Conservation (phyloP, 2,329 filamentous ascomycete species). For the Aspergillus nomiae region DNA sequence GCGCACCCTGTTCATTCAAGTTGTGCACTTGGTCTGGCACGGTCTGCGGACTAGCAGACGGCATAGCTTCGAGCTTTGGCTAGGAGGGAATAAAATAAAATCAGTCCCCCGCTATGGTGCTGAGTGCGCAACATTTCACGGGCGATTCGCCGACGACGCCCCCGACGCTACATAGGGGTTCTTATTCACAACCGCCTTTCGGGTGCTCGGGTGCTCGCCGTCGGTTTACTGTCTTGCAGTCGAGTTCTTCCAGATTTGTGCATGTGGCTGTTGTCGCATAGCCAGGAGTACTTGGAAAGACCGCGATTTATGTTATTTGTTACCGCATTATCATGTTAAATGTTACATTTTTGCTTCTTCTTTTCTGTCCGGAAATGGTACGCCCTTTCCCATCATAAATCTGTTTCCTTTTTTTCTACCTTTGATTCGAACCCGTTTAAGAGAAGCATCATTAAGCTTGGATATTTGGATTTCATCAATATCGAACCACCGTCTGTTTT, state of each 20-base stretch:
- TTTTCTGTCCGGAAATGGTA: constrained; percentile 16
- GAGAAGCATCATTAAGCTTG: constrained; percentile 24
- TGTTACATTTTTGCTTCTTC: constrained; percentile 17
- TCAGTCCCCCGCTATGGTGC: constrained; percentile 11
- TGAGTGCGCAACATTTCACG: constrained; percentile 1
- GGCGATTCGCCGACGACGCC: not conserved
- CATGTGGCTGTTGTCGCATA: constrained; percentile 30
- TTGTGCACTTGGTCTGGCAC: not conserved
- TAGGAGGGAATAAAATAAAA: not conserved
- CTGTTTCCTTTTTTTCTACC: constrained; percentile 8
- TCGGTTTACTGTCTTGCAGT: constrained; percentile 13
- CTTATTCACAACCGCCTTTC: constrained; percentile 10
- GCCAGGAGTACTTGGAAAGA: constrained; percentile 36
- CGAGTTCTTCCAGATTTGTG: constrained; percentile 14
- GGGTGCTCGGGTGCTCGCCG: constrained; percentile 3
- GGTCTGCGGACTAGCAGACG: not conserved
- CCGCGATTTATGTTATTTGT: constrained; percentile 24
- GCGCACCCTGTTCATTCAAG: not conserved
- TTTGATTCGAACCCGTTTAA: constrained; percentile 10
- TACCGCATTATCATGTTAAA: constrained; percentile 9
- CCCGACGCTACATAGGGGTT: not conserved
- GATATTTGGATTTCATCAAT: constrained; percentile 16
- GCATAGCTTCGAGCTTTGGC: not conserved
- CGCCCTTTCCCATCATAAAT: constrained; percentile 13
- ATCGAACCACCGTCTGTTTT: not conserved